Evolutionary conservation across 2,329 filamentous ascomycete species (phyloP), one percentile per base, ranked within the genome.

Genomic region (Botryotinia globosa): DNA sequence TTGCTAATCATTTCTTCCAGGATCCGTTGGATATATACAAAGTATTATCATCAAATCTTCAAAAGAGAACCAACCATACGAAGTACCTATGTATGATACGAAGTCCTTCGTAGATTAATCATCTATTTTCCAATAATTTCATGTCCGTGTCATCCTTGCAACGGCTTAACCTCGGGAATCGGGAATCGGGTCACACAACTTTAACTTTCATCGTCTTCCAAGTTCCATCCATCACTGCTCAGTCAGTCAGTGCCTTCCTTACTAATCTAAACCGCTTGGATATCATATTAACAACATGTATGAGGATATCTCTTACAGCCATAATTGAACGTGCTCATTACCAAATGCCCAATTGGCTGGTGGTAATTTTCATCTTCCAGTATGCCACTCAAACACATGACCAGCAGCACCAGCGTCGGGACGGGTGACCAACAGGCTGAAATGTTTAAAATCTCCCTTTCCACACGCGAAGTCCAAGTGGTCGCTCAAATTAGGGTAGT

Each of bases 321-420:
- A 58, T 42, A 32, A 68, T 32, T 68, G 65, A 42, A 56, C 37
- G 56, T 59, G 48, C 18, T 58, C 37, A 18, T 56, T 44, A 18
- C 45, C 61, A 56, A 37, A 71, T 25, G 45, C 37, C n/a, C 37
- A 54, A 65, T 64, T 63, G 34, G n/a, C 10, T 34, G n/a, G n/a
- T 25, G 44, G 5, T 22, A 29, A 42, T 18, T 51, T 20, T 39
- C 29, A 29, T 8, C 25, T 51, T 51, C 59, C 56, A 29, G 44
- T 65, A 37, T 71, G 69, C 69, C 37, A 45, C 37, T 65, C 59
- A 18, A 71, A 34, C n/a, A n/a, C 37, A 44, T 71, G 54, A 22
- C 44, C 69, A 32, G 25, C 44, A 29, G 59, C 45, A 42, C 20
- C 45, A 42, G 69, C 45, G 16, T 65, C 37, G 18, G 69, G 59